Conservation (phyloP, 306 rosid genomes). For the Cicer chorassanicum region DNA sequence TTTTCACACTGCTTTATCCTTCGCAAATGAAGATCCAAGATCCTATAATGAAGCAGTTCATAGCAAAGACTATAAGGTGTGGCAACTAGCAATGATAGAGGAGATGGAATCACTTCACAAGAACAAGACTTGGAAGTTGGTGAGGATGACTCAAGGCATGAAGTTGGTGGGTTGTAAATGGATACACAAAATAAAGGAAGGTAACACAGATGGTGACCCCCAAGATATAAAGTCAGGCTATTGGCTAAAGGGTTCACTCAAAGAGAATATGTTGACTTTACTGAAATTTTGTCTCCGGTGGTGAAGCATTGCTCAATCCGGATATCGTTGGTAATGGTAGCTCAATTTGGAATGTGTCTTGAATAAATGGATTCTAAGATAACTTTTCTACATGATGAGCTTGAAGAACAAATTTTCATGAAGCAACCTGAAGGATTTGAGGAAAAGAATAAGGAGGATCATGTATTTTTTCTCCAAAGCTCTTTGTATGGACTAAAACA, state of each 20-base stretch:
- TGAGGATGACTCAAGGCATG: background rate
- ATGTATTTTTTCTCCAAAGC: no score
- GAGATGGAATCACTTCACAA: background rate
- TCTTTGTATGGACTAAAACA: no score
- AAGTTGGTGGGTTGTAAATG: background rate
- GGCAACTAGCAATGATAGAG: background rate
- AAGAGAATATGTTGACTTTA: background rate
- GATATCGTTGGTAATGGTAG: background rate
- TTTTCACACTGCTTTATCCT: no score
- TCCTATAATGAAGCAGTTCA: background rate
- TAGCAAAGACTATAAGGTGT: background rate
- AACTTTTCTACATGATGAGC: no score
- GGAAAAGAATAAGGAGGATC: no score
- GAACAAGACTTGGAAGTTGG: background rate
- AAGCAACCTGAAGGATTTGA: no score
- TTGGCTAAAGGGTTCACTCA: background rate
- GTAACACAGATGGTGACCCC: background rate
- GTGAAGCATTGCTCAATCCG: background rate
- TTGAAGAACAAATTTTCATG: no score
- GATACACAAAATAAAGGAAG: background rate
- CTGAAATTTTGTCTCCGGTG: background rate
- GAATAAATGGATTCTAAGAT: background rate
- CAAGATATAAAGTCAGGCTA: background rate
- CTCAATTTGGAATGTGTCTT: no score
- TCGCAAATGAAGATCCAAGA: background rate